Evolutionary conservation across 106 monocot genomes (phyloP), one percentile per base, ranked within the genome.

Genomic region (Acanthochlamys bracteata): DNA sequence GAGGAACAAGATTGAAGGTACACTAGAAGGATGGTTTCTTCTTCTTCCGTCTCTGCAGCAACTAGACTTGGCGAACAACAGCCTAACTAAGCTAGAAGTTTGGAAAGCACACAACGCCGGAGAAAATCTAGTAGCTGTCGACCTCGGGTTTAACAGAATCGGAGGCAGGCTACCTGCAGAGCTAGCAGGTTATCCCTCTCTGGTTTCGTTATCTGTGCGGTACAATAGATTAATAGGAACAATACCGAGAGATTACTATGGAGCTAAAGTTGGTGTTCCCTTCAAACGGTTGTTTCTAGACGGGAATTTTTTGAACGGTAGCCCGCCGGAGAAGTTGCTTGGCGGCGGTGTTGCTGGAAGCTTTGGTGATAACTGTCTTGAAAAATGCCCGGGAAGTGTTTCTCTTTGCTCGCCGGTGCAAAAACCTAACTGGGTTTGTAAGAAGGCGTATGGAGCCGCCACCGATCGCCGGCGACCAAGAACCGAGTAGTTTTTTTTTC

Each of bases 31-130:
- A 0, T 90, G 85, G 85, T 75, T 90, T 24, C 66, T 85, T 19
- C 75, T 56, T 17, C 55, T 89, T 23, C 84, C 89, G 7, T 76
- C 79, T n/a, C 27, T 89, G 11, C 84, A 89, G 66, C 89, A 89
- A 51, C 58, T 82, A 8, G 62, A 84, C 53, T 65, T 84, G 10
- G 72, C 84, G 8, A 89, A 89, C 63, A 89, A 89, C 61, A 84
- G 68, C 55, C 45, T 89, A 12, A 51, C 54, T 0, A 33, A 26
- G 17, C 4, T 84, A 20, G 33, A 68, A 17, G 73, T 74, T 10
- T 55, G 42, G 49, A 57, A 46, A 21, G 33, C 53, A 70, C 11
- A 0, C 51, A 14, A 45, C 4, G 8, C 20, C 41, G 25, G 59
- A 8, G 59, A 53, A 22, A 25, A 19, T 21, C 68, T 89, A 7